Conservation (phyloP, 805 yeast genomes). For the Wickerhamomyces sydowiorum region DNA sequence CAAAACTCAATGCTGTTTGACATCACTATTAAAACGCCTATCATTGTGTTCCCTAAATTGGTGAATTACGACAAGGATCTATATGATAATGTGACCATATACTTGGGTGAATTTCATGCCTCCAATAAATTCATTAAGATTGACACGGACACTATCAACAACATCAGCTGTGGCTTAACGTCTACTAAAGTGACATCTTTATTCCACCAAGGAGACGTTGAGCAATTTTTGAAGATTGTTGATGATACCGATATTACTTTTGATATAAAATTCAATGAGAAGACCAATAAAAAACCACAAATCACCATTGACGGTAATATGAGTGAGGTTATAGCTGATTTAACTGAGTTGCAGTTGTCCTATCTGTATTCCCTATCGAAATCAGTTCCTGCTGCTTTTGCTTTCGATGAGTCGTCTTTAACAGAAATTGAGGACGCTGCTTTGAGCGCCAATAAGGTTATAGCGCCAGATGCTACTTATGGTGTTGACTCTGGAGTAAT, state of each 20-base stretch:
- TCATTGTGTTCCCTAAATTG: constrained; percentile 67
- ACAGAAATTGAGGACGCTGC: constrained; percentile 62
- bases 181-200: constrained; percentile 64
- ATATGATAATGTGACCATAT: constrained; percentile 60
- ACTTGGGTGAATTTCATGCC: constrained; percentile 79
- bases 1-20: constrained; percentile 60
- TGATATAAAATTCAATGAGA: constrained; percentile 49
- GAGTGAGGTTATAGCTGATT: constrained; percentile 53
- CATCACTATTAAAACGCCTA: constrained; percentile 73
- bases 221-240: constrained; percentile 49
- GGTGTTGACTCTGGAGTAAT: constrained; percentile 10
- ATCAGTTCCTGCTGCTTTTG: constrained; percentile 50
- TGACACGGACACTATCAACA: constrained; percentile 37
- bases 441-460: constrained; percentile 49
- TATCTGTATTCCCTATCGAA: constrained; percentile 51
- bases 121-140: constrained; percentile 47
- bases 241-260: constrained; percentile 59
- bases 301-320: constrained; percentile 50
- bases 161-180: constrained; percentile 62
- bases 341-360: constrained; percentile 70
- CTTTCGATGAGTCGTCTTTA: constrained; percentile 34
- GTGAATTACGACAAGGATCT: constrained; percentile 33
- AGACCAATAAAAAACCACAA: constrained; percentile 35
- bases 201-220: constrained; percentile 41
- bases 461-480: constrained; percentile 29